A percentile compares a stretch with the other conserved stretches of the same genome.
Evolutionary conservation across 202 grass and related monocot genomes (phyloP).

Genomic region (Eragrostis tef): DNA sequence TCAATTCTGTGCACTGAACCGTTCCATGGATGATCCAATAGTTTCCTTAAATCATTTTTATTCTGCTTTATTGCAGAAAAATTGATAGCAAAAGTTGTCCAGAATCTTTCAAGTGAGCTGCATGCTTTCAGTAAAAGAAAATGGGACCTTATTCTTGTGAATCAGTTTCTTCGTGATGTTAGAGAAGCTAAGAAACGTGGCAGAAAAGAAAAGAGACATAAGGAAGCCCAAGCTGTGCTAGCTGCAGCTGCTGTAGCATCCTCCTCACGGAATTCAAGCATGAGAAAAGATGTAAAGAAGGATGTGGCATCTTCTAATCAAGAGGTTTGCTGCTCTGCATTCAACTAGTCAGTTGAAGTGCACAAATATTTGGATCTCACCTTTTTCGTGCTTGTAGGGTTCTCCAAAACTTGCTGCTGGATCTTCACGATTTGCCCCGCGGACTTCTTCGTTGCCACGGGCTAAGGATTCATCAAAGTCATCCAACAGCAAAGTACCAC

Average conservation of each 20-base stretch:
- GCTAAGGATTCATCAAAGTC: slow-evolving; percentile 64
- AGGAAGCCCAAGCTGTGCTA: slow-evolving; percentile 96
- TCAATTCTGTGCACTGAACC: slow-evolving; percentile 1
- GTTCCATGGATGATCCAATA: slow-evolving; percentile 22
- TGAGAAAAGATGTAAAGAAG: slow-evolving; percentile 87
- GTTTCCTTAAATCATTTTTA: slow-evolving; percentile 12
- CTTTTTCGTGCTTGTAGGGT: slow-evolving; percentile 44
- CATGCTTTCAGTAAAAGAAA: slow-evolving; percentile 73
- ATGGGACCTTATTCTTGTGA: slow-evolving; percentile 91
- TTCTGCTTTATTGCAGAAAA: slow-evolving; percentile 58
- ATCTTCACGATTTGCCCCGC: slow-evolving; percentile 63
- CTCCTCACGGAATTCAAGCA: slow-evolving; percentile 70
- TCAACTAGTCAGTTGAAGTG: background rate
- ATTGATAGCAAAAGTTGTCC: slow-evolving; percentile 72
- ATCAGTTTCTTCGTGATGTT: slow-evolving; percentile 92
- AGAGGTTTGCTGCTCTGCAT: slow-evolving; percentile 59
- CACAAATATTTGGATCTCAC: slow-evolving; percentile 21
- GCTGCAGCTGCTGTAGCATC: slow-evolving; percentile 79
- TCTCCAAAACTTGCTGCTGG: slow-evolving; percentile 50
- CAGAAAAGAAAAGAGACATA: slow-evolving; percentile 92
- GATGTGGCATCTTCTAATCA: slow-evolving; percentile 50
- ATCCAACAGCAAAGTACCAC: slow-evolving; percentile 62
- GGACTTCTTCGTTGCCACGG: slow-evolving; percentile 46
- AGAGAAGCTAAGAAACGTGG: slow-evolving; percentile 96
- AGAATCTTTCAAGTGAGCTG: slow-evolving; percentile 74